Percentiles rank a stretch among this genome's conserved stretches.
phyloP scores from a whole-genome alignment of 352 stramenopile genomes.

The Elongisporangium senticosum region DNA sequence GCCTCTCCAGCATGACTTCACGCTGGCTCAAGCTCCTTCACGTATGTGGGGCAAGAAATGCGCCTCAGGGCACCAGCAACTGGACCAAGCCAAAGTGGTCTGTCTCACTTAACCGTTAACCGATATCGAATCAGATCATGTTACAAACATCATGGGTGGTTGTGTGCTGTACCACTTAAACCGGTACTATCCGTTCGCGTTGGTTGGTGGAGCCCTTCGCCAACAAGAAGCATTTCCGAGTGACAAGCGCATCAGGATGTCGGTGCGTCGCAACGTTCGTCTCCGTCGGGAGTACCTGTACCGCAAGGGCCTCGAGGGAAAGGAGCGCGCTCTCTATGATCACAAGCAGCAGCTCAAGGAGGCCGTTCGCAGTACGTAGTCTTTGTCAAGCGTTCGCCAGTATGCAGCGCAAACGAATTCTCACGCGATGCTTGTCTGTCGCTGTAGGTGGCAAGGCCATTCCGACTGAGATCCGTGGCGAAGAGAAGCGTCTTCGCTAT shows the following conservation, averaged over 20 bases:
- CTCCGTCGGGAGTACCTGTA: slow-evolving; percentile 99
- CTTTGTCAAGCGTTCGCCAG: neutral
- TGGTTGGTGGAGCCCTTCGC: slow-evolving; percentile 9
- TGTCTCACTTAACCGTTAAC: slow-evolving; percentile 5
- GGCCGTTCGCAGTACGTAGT: slow-evolving; percentile 66
- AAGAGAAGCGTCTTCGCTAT: slow-evolving; percentile 90
- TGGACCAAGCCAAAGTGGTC: slow-evolving; percentile 9
- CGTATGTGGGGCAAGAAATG: slow-evolving; percentile 23
- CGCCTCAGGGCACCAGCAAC: neutral
- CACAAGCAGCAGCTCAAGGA: slow-evolving; percentile 97
- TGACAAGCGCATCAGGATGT: slow-evolving; percentile 42
- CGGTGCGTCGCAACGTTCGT: slow-evolving; percentile 92
- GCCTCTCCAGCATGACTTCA: slow-evolving; percentile 21
- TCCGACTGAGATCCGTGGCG: slow-evolving; percentile 94
- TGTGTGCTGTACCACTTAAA: neutral
- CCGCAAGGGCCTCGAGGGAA: slow-evolving; percentile 95
- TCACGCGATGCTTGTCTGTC: slow-evolving; percentile 3
- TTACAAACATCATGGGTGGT: neutral
- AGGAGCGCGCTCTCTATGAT: slow-evolving; percentile 94
- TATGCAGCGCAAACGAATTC: neutral
- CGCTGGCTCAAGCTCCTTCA: slow-evolving; percentile 11
- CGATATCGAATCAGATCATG: neutral
- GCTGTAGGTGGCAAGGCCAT: slow-evolving; percentile 89
- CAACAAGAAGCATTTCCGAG: slow-evolving; percentile 1
- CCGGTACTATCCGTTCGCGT: slow-evolving; percentile 2